Evolutionary conservation across 148 eudicot species (phyloP), one percentile per base, ranked within the genome.

Genomic region (Cornus kousa): DNA sequence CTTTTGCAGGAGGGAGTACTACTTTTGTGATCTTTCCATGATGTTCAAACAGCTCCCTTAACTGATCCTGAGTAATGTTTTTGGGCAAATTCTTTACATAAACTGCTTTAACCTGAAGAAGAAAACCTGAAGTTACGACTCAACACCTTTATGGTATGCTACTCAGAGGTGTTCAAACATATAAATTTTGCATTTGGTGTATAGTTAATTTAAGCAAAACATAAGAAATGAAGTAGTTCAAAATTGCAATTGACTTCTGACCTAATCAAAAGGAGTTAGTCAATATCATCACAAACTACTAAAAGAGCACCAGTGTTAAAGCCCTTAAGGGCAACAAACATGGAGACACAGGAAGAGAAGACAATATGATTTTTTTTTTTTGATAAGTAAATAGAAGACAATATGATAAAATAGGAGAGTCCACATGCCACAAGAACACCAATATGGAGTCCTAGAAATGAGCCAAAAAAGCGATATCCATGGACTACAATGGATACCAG

Each of bases 51-150:
- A 91, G 68, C 59, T 89, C 89, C 81, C 80, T 88, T 66, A 96
- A 84, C 87, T 79, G 87, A 77, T 92, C 98, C 78, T 92, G 87
- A 7, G 90, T 92, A 66, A 93, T 86, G 78, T 86, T 80, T 81
- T 87, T 92, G 24, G 99, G 99, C 85, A 96, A 78, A 80, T 96
- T 96, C 83, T 92, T 96, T 65, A 96, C 87, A 86, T 96, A 96
- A 23, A 93, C 83, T 50, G 99, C 98, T 86, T 96, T 96, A 55
- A 93, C 95, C 99, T 96, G 91, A 78, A 81, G 10, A 74, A 66
- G 39, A 28, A 72, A 80, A 65, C 57, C 19, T 37, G 76, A 46
- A 28, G 20, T 57, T 77, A 24, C 22, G 59, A 70, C n/a, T 19
- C 33, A 39, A 48, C 17, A 8, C 43, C 46, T 13, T 28, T 39